Base-by-base conservation (phyloP, 2,329 filamentous ascomycete species). In the Talaromyces marneffei region DNA sequence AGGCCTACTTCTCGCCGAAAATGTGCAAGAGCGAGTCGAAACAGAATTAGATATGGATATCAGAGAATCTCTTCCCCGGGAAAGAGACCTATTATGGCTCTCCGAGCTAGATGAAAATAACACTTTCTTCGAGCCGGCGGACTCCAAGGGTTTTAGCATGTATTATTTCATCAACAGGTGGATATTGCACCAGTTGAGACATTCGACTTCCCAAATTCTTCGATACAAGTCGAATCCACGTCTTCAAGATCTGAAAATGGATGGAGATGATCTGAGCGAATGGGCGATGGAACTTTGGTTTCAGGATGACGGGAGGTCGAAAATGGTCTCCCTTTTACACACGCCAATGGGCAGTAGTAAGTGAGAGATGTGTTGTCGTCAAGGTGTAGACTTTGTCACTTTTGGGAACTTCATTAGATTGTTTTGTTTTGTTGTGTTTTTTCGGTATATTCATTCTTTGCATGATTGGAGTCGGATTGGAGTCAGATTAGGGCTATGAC, bases 141-240 rank as follows among this genome's bases (percentile, higher is more conserved):
- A 56, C 27, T 37, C 62, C 1, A 20, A 56, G 5, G 60, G 61
- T 6, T 42, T 66, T 31, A 64, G 65, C n/a, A 66, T 65, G 20
- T 57, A 63, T 12, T 58, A 59, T 7, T 72, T 70, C 52, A 65
- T 73, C 57, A 69, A 71, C 31, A 69, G 65, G 59, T 73, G 71
- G 71, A 66, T 72, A 35, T 68, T 72, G 0, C 70, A 74, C 39
- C 67, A 69, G 27, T 64, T 74, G 2, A 67, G 70, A 9, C 70
- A 68, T 31, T 74, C 71, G 1, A 66, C 66, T 1, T 53, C 71
- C 23, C 67, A 70, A 37, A 68, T 71, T 23, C 39, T 65, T 52
- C 66, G 65, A 1, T 61, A 71, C 12, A 69, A 69, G 18, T 65
- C 65, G n/a, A 62, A 63, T 4, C 66, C 65, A 3, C 64, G 64